A percentile compares a stretch with the other conserved stretches of the same genome.
phyloP scores from a whole-genome alignment of 2,329 filamentous ascomycete genomes.

The Huntiella savannae region DNA sequence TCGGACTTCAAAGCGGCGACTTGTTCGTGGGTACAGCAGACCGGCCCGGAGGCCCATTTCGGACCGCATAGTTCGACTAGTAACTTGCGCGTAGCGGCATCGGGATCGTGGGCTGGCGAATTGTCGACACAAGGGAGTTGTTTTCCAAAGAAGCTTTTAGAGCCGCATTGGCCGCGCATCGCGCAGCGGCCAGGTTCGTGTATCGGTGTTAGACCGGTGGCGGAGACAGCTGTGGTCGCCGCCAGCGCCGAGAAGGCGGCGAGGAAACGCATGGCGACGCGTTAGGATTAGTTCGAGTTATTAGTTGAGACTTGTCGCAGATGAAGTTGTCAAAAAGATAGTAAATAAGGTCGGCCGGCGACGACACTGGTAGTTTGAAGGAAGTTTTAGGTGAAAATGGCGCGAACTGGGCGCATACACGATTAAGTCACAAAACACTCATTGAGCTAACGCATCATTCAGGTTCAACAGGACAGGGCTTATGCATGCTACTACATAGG shows the following conservation, averaged over 20 bases:
- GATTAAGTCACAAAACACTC: too few species aligned
- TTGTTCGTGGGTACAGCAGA: conserved; percentile 74
- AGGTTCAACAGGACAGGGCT: too few species aligned
- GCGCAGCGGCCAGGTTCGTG: conserved; percentile 82
- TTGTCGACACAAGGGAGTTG: conserved; percentile 90
- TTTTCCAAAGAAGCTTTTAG: conserved; percentile 74
- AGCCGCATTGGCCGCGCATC: conserved; percentile 79
- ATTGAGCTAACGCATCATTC: too few species aligned
- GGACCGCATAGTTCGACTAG: conserved; percentile 71
- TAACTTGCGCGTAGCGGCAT: conserved; percentile 51
- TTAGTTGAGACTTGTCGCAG: background rate
- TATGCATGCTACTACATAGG: too few species aligned
- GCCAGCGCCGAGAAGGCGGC: background rate
- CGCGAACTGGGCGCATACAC: too few species aligned
- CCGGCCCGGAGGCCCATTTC: conserved; percentile 65
- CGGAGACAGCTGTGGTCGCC: background rate
- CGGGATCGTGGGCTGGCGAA: conserved; percentile 55
- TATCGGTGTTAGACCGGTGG: conserved; percentile 28
- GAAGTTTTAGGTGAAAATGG: background rate
- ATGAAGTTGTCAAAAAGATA: background rate
- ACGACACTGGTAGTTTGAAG: background rate
- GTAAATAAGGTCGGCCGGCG: too few species aligned
- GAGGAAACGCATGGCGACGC: too few species aligned
- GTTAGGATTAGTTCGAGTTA: too few species aligned
- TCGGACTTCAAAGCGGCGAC: conserved; percentile 66